Evolutionary conservation across 2,329 filamentous ascomycete species (phyloP).

Genomic region (Balansia obtecta): DNA sequence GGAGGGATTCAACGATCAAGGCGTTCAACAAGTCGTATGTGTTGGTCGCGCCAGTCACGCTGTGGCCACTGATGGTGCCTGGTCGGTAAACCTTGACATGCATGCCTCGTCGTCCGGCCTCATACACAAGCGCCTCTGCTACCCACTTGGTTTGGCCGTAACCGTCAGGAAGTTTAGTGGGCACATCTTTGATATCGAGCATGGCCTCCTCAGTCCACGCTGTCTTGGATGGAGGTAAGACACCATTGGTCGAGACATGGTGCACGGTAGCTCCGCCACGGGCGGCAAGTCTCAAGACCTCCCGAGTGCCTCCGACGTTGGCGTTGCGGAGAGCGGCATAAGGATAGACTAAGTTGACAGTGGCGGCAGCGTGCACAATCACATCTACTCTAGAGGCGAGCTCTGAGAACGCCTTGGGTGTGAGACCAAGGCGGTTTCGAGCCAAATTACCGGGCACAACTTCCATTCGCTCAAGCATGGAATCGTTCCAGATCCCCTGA

Average conservation of each 20-base stretch:
- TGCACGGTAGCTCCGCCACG: constrained; percentile 59
- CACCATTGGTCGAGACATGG: constrained; percentile 70
- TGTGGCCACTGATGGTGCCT: constrained; percentile 70
- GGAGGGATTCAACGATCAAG: constrained; percentile 63
- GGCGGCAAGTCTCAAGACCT: constrained; percentile 59
- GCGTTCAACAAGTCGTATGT: constrained; percentile 68
- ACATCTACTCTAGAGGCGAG: constrained; percentile 56
- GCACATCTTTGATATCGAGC: constrained; percentile 55
- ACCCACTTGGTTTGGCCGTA: constrained; percentile 78
- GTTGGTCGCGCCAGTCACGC: constrained; percentile 61
- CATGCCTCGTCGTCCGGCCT: constrained; percentile 55
- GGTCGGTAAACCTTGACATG: constrained; percentile 61
- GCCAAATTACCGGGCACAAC: constrained; percentile 63
- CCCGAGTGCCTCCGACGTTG: constrained; percentile 68
- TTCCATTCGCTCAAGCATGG: constrained; percentile 65
- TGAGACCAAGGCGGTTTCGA: constrained; percentile 54
- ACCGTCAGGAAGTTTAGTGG: constrained; percentile 55
- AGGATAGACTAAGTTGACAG: constrained; percentile 70
- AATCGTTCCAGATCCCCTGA: constrained; percentile 64
- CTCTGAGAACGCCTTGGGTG: constrained; percentile 50
- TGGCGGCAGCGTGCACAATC: constrained; percentile 65
- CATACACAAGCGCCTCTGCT: constrained; percentile 60
- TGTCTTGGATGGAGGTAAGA: constrained; percentile 55
- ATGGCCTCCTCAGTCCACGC: constrained; percentile 62
- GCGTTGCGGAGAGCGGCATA: constrained; percentile 63